Conservation (phyloP, 257 asterid species). For the Gentiana straminea region DNA sequence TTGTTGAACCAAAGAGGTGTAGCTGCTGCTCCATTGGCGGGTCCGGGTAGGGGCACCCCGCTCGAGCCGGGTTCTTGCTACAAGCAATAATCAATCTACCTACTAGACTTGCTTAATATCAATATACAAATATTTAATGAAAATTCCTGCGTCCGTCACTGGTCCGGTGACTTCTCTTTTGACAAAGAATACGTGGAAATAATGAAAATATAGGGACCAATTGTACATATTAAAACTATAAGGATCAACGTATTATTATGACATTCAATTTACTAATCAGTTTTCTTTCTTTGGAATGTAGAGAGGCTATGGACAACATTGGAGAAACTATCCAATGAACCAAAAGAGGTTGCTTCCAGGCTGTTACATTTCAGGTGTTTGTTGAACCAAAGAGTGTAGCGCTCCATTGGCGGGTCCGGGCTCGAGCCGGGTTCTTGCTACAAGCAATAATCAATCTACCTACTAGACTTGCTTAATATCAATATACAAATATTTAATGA, state of each 20-base stretch:
- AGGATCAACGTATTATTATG: too few species aligned
- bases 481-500: too few species aligned
- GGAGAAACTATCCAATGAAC: slow-evolving; percentile 48
- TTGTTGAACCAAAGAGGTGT: slow-evolving; percentile 83
- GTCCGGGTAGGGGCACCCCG: slow-evolving; percentile 56
- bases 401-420: slow-evolving; percentile 67
- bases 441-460: slow-evolving; percentile 25
- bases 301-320: slow-evolving; percentile 87
- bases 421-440: slow-evolving; percentile 70
- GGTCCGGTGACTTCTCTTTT: too few species aligned
- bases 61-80: slow-evolving; percentile 70
- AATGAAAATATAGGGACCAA: too few species aligned
- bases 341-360: slow-evolving; percentile 37
- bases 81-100: slow-evolving; percentile 25
- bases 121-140: too few species aligned
- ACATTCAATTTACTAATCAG: too few species aligned
- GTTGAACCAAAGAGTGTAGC: slow-evolving; percentile 81
- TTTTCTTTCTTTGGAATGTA: slow-evolving; percentile 6
- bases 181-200: too few species aligned
- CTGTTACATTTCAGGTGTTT: slow-evolving; percentile 67
- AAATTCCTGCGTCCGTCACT: too few species aligned
- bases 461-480: too few species aligned
- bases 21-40: slow-evolving; percentile 72
- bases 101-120: too few species aligned
- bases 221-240: too few species aligned